A percentile compares a stretch with the other conserved stretches of the same genome.
Evolutionary conservation across 1,284 basidiomycete genomes (phyloP).

Genomic region (Naganishia sp.): DNA sequence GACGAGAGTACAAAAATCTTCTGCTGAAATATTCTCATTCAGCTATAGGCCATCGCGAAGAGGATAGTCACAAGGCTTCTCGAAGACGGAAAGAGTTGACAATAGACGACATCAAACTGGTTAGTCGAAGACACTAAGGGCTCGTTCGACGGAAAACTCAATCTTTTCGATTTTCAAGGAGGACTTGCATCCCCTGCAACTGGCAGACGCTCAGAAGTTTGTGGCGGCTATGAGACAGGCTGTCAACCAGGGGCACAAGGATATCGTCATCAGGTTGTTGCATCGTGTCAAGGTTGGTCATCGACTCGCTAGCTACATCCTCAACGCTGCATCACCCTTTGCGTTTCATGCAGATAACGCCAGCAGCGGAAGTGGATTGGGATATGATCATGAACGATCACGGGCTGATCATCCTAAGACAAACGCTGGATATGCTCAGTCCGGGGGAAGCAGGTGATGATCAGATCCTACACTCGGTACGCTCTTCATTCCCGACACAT

Average conservation of each 20-base stretch:
- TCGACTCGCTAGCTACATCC: neutral
- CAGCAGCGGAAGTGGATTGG: slow-evolving; percentile 74
- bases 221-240: slow-evolving; percentile 90
- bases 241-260: slow-evolving; percentile 63
- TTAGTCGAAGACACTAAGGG: neutral
- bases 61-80: slow-evolving; percentile 73
- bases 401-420: slow-evolving; percentile 61
- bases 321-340: neutral
- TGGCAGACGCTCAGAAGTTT: slow-evolving; percentile 84
- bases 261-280: slow-evolving; percentile 79
- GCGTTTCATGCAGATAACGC: slow-evolving; percentile 67
- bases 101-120: slow-evolving; percentile 12
- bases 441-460: slow-evolving; percentile 40
- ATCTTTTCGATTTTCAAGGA: slow-evolving; percentile 47
- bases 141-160: neutral
- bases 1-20: neutral
- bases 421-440: slow-evolving; percentile 5
- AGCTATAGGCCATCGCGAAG: slow-evolving; percentile 93
- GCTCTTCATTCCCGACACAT: slow-evolving; percentile 30
- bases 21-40: slow-evolving; percentile 13
- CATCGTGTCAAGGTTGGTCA: slow-evolving; percentile 74
- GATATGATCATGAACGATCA: slow-evolving; percentile 83
- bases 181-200: slow-evolving; percentile 68
- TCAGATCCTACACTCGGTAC: slow-evolving; percentile 39
- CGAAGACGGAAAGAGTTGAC: slow-evolving; percentile 72